Conservation (phyloP, 306 rosid genomes). For the Betula pendula region DNA sequence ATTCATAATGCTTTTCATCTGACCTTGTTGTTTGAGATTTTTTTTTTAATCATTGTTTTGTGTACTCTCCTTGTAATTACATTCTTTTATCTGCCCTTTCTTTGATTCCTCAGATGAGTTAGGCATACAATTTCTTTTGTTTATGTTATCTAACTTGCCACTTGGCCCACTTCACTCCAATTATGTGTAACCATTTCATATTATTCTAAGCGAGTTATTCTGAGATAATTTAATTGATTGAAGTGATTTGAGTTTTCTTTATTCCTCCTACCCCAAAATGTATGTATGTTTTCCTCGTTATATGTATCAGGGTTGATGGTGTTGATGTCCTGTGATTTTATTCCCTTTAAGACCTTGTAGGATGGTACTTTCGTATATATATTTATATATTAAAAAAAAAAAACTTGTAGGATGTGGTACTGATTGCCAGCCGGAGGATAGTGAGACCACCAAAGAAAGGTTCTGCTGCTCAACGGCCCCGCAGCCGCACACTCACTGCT, state of each 20-base stretch:
- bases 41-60: not conserved
- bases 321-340: not conserved
- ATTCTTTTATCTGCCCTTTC: not conserved
- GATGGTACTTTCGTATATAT: constrained; percentile 44
- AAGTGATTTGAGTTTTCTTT: not conserved
- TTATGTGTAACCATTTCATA: not conserved
- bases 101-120: not conserved
- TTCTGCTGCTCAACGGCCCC: constrained; percentile 82
- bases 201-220: not conserved
- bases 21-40: not conserved
- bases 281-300: not conserved
- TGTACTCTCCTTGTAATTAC: not conserved
- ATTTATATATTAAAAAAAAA: too few relatives aligned
- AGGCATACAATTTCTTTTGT: too few relatives aligned
- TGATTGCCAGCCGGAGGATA: constrained; percentile 83
- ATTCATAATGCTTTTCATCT: not conserved
- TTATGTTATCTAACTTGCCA: not conserved
- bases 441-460: constrained; percentile 91
- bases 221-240: not conserved
- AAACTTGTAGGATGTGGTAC: constrained; percentile 58
- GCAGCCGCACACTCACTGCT: constrained; percentile 81
- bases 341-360: constrained; percentile 31
- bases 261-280: not conserved
- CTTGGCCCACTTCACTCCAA: not conserved
- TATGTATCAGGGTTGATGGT: not conserved